phyloP scores from a whole-genome alignment of 306 rosid species.

The Albizia julibrissin region DNA sequence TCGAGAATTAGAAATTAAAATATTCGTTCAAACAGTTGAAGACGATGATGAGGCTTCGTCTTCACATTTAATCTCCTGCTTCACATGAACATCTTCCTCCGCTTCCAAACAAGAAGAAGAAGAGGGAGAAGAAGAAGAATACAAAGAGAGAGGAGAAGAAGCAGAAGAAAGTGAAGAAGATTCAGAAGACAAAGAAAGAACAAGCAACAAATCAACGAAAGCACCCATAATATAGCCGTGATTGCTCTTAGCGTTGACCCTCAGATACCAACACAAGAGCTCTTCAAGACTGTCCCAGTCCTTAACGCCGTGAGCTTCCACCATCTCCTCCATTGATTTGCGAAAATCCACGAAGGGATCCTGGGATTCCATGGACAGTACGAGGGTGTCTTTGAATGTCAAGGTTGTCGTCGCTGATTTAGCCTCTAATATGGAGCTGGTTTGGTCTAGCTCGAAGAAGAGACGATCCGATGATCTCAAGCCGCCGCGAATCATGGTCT shows the following conservation, averaged over 20 bases:
- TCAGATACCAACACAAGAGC: slow-evolving; percentile 70
- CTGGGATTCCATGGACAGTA: slow-evolving; percentile 50
- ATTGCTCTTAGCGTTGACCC: slow-evolving; percentile 49
- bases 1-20: slow-evolving; percentile 1
- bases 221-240: slow-evolving; percentile 62
- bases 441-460: slow-evolving; percentile 60
- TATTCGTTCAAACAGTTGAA: slow-evolving; percentile 11
- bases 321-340: slow-evolving; percentile 85
- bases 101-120: slow-evolving; percentile 48
- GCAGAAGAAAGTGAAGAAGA: slow-evolving; percentile 24
- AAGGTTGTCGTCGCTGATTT: slow-evolving; percentile 5
- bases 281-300: slow-evolving; percentile 73
- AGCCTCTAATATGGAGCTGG: slow-evolving; percentile 52
- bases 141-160: slow-evolving; percentile 46
- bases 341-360: slow-evolving; percentile 74
- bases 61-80: slow-evolving; percentile 35
- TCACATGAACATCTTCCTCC: slow-evolving; percentile 29
- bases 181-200: slow-evolving; percentile 34
- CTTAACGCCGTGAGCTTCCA: slow-evolving; percentile 57
- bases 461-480: slow-evolving; percentile 70
- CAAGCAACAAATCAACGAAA: slow-evolving; percentile 68
- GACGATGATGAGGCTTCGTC: slow-evolving; percentile 38
- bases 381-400: slow-evolving; percentile 55
- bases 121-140: slow-evolving; percentile 36
- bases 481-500: slow-evolving; percentile 55